phyloP scores from a whole-genome alignment of 768 basidiomycete genomes.

The Russula foetens region DNA sequence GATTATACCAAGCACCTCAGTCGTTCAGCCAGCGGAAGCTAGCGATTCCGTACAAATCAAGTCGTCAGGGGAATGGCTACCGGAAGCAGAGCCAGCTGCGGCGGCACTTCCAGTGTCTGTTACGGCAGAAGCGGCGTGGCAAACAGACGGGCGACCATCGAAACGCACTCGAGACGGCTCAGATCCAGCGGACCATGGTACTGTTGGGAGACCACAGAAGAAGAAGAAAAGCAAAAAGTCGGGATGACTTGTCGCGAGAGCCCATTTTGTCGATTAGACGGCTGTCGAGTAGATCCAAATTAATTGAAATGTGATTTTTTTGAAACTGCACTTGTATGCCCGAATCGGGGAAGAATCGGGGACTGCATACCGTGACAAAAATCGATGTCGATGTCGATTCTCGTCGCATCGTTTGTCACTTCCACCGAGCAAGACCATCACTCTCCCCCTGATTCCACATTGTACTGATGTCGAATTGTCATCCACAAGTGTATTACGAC shows the following conservation, averaged over 20 bases:
- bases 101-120: neutral
- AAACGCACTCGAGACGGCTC: neutral
- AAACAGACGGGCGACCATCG: conserved; percentile 1
- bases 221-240: conserved; percentile 14
- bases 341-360: too few species aligned
- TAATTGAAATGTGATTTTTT: too few species aligned
- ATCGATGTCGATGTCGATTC: too few species aligned
- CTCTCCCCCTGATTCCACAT: neutral
- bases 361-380: too few species aligned
- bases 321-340: too few species aligned
- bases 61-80: neutral
- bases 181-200: neutral
- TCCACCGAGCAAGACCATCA: neutral
- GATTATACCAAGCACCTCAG: conserved; percentile 38
- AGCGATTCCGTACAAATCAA: neutral
- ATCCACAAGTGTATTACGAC: conserved; percentile 10
- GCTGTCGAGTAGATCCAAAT: too few species aligned
- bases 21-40: neutral
- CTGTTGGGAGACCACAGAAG: neutral
- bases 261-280: neutral
- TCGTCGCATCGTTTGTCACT: neutral
- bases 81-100: neutral
- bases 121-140: neutral
- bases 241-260: neutral
- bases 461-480: neutral